A percentile compares a stretch with the other conserved stretches of the same genome.
phyloP scores from a whole-genome alignment of 1,139 yeast species.

The Kodamaea anthophila region DNA sequence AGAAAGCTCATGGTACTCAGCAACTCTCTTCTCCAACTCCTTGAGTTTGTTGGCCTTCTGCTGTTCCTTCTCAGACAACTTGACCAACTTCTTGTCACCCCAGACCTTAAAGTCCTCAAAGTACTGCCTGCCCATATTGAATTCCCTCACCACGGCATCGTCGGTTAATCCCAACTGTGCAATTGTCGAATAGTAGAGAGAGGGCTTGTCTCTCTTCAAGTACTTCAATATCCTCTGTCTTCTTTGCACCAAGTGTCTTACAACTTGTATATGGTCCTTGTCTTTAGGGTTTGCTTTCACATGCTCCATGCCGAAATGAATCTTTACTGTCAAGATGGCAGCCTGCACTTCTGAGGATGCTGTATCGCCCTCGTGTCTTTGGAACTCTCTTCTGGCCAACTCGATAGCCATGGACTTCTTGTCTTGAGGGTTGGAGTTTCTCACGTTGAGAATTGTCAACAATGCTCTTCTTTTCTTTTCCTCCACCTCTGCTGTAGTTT shows the following conservation, averaged over 20 bases:
- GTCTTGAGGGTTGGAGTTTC: constrained; percentile 61
- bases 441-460: constrained; percentile 65
- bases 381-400: constrained; percentile 73
- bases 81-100: constrained; percentile 51
- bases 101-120: constrained; percentile 82
- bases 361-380: constrained; percentile 81
- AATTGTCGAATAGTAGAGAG: constrained; percentile 78
- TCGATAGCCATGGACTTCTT: constrained; percentile 52
- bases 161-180: constrained; percentile 86
- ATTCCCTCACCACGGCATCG: constrained; percentile 69
- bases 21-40: constrained; percentile 39
- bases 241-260: constrained; percentile 80
- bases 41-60: constrained; percentile 26
- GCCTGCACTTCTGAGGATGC: constrained; percentile 97
- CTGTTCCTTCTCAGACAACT: constrained; percentile 37
- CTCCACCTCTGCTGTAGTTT: constrained; percentile 40
- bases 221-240: constrained; percentile 81
- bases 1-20: constrained; percentile 36
- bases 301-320: constrained; percentile 74
- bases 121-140: constrained; percentile 77
- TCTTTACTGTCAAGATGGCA: constrained; percentile 76
- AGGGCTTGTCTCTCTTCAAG: constrained; percentile 71
- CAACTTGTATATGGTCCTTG: constrained; percentile 56
- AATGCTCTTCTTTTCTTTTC: constrained; percentile 63
- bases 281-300: constrained; percentile 71